Percentiles rank a stretch among this genome's conserved stretches.
Conservation (phyloP, 257 asterid genomes). For the Nemophila menziesii region DNA sequence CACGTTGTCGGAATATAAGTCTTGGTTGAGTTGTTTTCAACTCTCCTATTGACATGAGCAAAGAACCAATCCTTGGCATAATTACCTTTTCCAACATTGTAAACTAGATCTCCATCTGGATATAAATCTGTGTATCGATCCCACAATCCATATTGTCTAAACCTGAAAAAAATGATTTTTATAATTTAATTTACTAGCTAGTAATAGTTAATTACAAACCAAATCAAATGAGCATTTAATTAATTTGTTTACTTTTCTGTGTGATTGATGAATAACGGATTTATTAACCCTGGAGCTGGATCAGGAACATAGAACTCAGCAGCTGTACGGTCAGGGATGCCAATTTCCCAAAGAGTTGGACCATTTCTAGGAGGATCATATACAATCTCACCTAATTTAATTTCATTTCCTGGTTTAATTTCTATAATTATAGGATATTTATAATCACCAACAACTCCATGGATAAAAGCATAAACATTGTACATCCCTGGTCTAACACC, state of each 20-base stretch:
- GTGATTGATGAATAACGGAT: constrained; percentile 23
- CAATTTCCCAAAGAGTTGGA: constrained; percentile 58
- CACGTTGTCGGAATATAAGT: constrained; percentile 40
- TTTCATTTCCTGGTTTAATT: constrained; percentile 13
- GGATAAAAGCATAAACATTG: constrained; percentile 4
- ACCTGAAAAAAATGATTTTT: constrained; percentile 15
- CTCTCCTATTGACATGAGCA: constrained; percentile 51
- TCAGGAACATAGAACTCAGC: constrained; percentile 51
- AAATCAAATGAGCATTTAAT: not conserved
- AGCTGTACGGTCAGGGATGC: constrained; percentile 50
- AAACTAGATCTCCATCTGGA: constrained; percentile 32
- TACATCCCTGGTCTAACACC: constrained; percentile 7
- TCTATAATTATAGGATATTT: not conserved
- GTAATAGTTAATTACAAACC: not conserved
- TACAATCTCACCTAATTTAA: constrained; percentile 16
- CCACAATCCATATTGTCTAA: constrained; percentile 57
- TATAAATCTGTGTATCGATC: constrained; percentile 33
- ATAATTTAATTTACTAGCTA: too few relatives aligned
- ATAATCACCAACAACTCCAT: constrained; percentile 10
- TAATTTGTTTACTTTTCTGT: constrained; percentile 21
- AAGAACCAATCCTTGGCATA: constrained; percentile 41
- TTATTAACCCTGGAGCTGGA: constrained; percentile 24
- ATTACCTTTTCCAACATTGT: constrained; percentile 33
- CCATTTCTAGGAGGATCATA: constrained; percentile 44
- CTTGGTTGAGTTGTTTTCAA: not conserved